These are phyloP conservation scores for Caryopteris hybrid DNA, from an alignment of 305 asterid genomes.

Conservation along the genomic window DNA sequence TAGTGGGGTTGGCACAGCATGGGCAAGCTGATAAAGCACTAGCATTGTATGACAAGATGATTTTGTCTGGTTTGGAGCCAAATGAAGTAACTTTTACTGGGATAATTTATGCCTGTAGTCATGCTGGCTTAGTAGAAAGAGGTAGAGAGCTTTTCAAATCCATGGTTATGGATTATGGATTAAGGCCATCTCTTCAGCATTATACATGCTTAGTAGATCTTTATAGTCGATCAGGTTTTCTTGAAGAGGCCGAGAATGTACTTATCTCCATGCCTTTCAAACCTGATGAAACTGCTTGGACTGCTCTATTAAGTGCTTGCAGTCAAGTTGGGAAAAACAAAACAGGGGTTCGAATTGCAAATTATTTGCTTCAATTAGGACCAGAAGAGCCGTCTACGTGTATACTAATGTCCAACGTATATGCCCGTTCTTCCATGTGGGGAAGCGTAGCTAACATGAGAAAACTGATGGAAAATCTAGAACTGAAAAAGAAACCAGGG, in stretches of 20 bases:
- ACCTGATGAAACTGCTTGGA: constrained; percentile 83
- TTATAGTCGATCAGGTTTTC: constrained; percentile 60
- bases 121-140: constrained; percentile 60
- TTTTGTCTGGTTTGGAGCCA: constrained; percentile 47
- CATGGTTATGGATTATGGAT: constrained; percentile 52
- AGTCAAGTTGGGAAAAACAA: constrained; percentile 39
- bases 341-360: constrained; percentile 59
- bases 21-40: constrained; percentile 62
- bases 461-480: constrained; percentile 45
- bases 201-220: constrained; percentile 83
- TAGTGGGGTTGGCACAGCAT: constrained; percentile 86
- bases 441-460: constrained; percentile 55
- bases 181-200: constrained; percentile 69
- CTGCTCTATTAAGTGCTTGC: constrained; percentile 65
- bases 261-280: constrained; percentile 58
- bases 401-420: constrained; percentile 56
- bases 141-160: constrained; percentile 63
- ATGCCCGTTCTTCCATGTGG: constrained; percentile 69
- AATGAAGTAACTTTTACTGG: constrained; percentile 79
- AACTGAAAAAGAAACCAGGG: constrained; percentile 64
- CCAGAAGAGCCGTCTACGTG: constrained; percentile 56
- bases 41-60: constrained; percentile 56
- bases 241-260: constrained; percentile 59
- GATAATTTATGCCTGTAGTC: constrained; percentile 76
- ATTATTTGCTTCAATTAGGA: constrained; percentile 44